Conservation (phyloP, 371 early-diverging fungal species). For the Rhizopus delemar region DNA sequence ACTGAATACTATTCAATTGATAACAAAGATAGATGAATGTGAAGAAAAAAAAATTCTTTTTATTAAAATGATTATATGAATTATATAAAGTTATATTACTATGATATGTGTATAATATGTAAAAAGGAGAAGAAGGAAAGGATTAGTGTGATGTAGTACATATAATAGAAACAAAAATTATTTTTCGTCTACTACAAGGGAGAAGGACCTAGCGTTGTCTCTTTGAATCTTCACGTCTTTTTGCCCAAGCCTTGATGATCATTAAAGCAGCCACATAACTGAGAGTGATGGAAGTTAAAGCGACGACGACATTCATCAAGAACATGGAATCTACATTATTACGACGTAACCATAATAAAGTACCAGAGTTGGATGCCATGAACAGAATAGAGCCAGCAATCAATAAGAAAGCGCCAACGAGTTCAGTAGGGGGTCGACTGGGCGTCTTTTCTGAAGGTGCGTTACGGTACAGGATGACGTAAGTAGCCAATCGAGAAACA, state of each 20-base stretch:
- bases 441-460: conserved; percentile 31
- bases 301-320: conserved; percentile 51
- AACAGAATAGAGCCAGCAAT: conserved; percentile 51
- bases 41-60: too few relatives aligned
- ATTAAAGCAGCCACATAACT: conserved; percentile 38
- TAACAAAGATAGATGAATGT: too few relatives aligned
- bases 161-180: background rate
- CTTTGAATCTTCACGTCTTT: conserved; percentile 40
- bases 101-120: too few relatives aligned
- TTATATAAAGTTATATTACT: too few relatives aligned
- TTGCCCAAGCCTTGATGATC: conserved; percentile 51
- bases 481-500: conserved; percentile 54
- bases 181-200: too few relatives aligned
- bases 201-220: conserved; percentile 6
- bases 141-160: background rate
- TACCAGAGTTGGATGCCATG: conserved; percentile 56
- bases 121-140: too few relatives aligned
- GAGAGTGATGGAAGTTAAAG: conserved; percentile 43
- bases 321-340: conserved; percentile 52
- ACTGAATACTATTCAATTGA: too few relatives aligned
- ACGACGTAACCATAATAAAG: conserved; percentile 43
- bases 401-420: conserved; percentile 45
- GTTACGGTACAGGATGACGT: conserved; percentile 35
- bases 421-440: conserved; percentile 46
- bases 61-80: too few relatives aligned